Evolutionary conservation across 2,329 filamentous ascomycete species (phyloP), one percentile per base, ranked within the genome.

Genomic region (Aspergillus uvarum): DNA sequence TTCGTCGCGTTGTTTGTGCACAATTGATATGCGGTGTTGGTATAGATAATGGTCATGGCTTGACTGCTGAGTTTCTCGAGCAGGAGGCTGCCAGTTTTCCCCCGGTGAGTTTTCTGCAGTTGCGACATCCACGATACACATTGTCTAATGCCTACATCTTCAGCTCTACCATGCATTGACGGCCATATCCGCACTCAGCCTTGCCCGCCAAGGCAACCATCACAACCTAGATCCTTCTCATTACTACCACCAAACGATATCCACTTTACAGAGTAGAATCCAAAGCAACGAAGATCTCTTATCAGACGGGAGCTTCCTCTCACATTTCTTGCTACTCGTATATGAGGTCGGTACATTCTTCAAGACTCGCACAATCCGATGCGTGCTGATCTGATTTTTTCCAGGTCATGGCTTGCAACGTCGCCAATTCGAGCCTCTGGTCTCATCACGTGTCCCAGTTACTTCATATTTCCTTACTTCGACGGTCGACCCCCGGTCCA

Each of bases 151-250:
- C 56, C 49, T 57, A 52, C 52, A 7, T n/a, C 22, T 53, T 48
- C 54, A 84, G 82, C 77, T 86, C 56, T 80, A 82, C 52, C 81
- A 85, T 67, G 83, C 84, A 7, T 84, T 86, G 63, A 83, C 84
- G 75, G 83, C 83, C 4, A 71, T 86, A n/a, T 82, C 82, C 24
- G 82, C 82, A 19, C 76, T 85, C 48, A 83, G 81, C 65, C 74
- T 84, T 48, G 77, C 79, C 22, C 77, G 80, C 55, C 79, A 76
- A 63, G 77, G 79, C 32, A 77, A 74, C 29, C 74, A 76, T 29
- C 77, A 79, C 55, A 76, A 78, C 55, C 74, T 83, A 59, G 78
- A 82, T 64, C 80, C 81, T 11, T 72, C 84, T 51, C 80, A 84
- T 61, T 82, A 85, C 65, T 85, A 86, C 65, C 79, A 84, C 53